Base-by-base conservation (phyloP, 345 rosid species). In the Dipteronia sinensis region DNA sequence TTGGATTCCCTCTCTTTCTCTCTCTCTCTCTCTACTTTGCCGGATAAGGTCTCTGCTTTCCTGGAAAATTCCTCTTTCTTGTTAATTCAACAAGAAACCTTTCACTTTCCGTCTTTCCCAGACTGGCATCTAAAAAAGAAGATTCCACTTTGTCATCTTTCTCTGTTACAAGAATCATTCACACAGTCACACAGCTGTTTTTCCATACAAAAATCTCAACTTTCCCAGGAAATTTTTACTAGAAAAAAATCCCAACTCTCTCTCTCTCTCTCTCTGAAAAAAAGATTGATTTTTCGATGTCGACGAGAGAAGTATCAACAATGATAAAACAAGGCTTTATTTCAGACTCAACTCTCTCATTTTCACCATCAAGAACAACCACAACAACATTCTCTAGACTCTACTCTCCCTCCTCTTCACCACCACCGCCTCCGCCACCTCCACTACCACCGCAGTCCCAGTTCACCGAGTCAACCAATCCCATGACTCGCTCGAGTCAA, bases 321-420 rank as follows among this genome's bases (percentile, higher is more conserved):
- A 91, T 91, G 97, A 89, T 91, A 81, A 91, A 84, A 73, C 97
- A 93, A 79, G 97, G 97, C 25, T 93, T 93, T 78, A 82, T 91
- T 27, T 85, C 95, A 22, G 97, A 89, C 82, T 83, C 87, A 72
- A 74, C 92, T 55, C 88, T 91, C 69, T 85, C 89, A n/a, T 89
- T 87, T 80, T 88, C 92, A 15, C 93, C 92, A 9, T 91, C 94
- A 76, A 87, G 92, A 86, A 78, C 76, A 64, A 47, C 64, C 62
- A 16, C 83, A 12, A 19, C 75, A 56, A 11, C 74, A 72, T 27
- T 59, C 64, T 59, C 64, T 59, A 84, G 88, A 78, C 62, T 75
- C 40, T 82, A 76, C 72, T 81, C 90, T 53, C 85, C 89, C 10
- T 58, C 88, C 65, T 70, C 87, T 4, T 79, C 94, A 7, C 88